These are phyloP conservation scores for Tricholoma flavovirens DNA, from an alignment of 768 basidiomycete genomes.

Conservation along the genomic window DNA sequence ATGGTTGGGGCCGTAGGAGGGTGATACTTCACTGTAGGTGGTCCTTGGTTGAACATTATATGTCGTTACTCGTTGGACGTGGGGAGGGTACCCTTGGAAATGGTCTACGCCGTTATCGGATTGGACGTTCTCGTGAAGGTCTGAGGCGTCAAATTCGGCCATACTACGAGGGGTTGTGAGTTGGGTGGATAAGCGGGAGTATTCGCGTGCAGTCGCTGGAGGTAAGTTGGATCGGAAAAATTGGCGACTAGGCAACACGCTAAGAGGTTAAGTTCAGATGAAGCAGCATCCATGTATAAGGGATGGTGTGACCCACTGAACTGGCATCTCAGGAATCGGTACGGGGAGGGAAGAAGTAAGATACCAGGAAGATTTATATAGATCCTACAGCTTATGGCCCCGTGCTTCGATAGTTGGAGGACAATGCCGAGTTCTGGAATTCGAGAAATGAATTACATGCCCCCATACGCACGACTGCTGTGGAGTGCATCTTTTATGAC, in stretches of 20 bases:
- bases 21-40: not conserved
- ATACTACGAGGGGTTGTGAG: slow-evolving; percentile 10
- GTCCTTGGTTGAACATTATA: slow-evolving; percentile 1
- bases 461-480: slow-evolving; percentile 13
- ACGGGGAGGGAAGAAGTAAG: slow-evolving; percentile 4
- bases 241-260: slow-evolving; percentile 5
- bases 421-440: slow-evolving; percentile 8
- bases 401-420: slow-evolving; percentile 12
- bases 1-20: not conserved
- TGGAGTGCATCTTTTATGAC: slow-evolving; percentile 2
- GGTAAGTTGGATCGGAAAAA: slow-evolving; percentile 4
- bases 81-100: not conserved
- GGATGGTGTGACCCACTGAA: slow-evolving; percentile 13
- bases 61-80: not conserved
- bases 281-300: slow-evolving; percentile 7
- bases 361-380: slow-evolving; percentile 9
- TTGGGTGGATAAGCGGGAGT: slow-evolving; percentile 4
- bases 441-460: slow-evolving; percentile 5
- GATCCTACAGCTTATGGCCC: slow-evolving; percentile 12
- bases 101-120: not conserved
- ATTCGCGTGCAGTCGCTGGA: not conserved
- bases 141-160: slow-evolving; percentile 5
- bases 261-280: slow-evolving; percentile 7
- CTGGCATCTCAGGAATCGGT: slow-evolving; percentile 9
- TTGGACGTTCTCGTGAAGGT: slow-evolving; percentile 2